Percentiles rank a stretch among this genome's conserved stretches.
Evolutionary conservation across 805 yeast species (phyloP).

Genomic region (Wickerhamomyces rabaulensis): DNA sequence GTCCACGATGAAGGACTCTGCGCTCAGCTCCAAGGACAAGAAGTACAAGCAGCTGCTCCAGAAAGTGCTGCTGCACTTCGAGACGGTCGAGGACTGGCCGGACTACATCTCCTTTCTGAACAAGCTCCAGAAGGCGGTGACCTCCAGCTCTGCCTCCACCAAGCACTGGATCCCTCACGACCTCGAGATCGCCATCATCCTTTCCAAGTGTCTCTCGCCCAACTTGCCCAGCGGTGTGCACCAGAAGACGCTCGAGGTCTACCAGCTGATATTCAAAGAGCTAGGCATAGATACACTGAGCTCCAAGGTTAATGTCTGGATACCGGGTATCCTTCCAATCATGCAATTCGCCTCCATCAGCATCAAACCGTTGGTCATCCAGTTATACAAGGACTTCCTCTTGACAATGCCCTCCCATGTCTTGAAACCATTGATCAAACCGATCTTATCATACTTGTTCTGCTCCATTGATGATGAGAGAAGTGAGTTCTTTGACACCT

Average conservation of each 20-base stretch:
- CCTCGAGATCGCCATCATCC: conserved; percentile 57
- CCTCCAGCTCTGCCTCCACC: conserved; percentile 32
- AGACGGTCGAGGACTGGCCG: conserved; percentile 92
- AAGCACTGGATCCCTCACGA: conserved; percentile 63
- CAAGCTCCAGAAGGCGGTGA: conserved; percentile 68
- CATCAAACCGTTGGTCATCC: conserved; percentile 73
- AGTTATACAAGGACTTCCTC: conserved; percentile 51
- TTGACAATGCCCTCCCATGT: conserved; percentile 43
- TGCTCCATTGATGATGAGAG: conserved; percentile 94
- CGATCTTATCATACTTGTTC: conserved; percentile 66
- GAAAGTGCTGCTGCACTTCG: conserved; percentile 69
- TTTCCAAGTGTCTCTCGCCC: conserved; percentile 77
- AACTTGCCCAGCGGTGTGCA: conserved; percentile 94
- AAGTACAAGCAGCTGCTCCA: conserved; percentile 65
- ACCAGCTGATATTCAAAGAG: conserved; percentile 61
- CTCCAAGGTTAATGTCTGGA: conserved; percentile 64
- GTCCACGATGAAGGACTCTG: not conserved
- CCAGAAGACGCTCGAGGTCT: conserved; percentile 76
- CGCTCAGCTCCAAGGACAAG: conserved; percentile 56
- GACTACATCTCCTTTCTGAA: conserved; percentile 90
- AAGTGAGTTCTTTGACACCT: conserved; percentile 68
- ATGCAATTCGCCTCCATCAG: conserved; percentile 85
- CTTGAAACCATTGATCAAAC: conserved; percentile 54
- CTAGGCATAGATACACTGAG: conserved; percentile 54
- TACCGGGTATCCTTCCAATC: conserved; percentile 88